A percentile compares a stretch with the other conserved stretches of the same genome.
phyloP scores from a whole-genome alignment of 768 basidiomycete species.

The Boletus patriciae region DNA sequence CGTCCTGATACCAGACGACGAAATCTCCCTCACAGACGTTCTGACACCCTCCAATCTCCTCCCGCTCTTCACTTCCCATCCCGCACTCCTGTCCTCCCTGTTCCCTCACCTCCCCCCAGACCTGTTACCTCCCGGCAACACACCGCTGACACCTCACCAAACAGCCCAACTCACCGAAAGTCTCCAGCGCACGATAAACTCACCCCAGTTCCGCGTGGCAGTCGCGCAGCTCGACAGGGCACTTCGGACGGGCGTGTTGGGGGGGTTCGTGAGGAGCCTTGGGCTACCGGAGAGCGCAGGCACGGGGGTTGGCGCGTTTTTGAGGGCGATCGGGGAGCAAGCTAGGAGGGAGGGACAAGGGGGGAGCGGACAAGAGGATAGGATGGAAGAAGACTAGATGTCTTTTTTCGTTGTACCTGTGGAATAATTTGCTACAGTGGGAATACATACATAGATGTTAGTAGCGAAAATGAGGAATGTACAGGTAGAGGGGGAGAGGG shows the following conservation, averaged over 20 bases:
- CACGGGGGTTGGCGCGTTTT: constrained; percentile 70
- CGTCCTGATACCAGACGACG: constrained; percentile 30
- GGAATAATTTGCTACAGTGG: background rate
- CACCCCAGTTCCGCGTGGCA: constrained; percentile 80
- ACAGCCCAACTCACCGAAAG: constrained; percentile 43
- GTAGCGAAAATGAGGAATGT: background rate
- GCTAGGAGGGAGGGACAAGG: constrained; percentile 48
- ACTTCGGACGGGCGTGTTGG: constrained; percentile 75
- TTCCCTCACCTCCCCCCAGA: constrained; percentile 77
- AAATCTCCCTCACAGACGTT: constrained; percentile 72
- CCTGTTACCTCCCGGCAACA: constrained; percentile 72
- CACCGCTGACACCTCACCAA: constrained; percentile 24
- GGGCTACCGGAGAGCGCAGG: constrained; percentile 88
- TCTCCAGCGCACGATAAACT: constrained; percentile 72
- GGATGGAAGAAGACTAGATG: constrained; percentile 77
- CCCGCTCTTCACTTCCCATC: constrained; percentile 69
- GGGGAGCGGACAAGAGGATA: constrained; percentile 39
- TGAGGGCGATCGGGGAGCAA: constrained; percentile 78
- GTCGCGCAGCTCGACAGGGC: constrained; percentile 84
- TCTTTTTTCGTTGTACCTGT: background rate
- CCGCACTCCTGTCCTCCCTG: constrained; percentile 64
- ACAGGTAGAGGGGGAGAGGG: background rate
- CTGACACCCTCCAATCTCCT: constrained; percentile 70
- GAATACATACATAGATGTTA: background rate
- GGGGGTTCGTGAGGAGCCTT: constrained; percentile 69